phyloP scores from a whole-genome alignment of 2,329 filamentous ascomycete genomes.

The Cladophialophora immunda region DNA sequence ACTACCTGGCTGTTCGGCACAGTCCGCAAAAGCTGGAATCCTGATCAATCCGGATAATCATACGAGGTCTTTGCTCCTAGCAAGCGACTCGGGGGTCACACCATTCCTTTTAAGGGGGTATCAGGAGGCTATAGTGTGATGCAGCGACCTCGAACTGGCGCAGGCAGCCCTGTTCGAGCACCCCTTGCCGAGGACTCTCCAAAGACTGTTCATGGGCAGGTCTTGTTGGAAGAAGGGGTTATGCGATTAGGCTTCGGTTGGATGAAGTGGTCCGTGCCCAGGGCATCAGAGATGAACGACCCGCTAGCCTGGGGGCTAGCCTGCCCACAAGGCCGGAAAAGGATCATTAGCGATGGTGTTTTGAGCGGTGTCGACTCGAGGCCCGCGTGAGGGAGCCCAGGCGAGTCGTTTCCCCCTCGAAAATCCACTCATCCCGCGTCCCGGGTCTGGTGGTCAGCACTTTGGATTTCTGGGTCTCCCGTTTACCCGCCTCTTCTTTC shows the following conservation, averaged over 20 bases:
- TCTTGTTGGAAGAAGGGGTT: not conserved
- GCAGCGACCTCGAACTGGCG: not conserved
- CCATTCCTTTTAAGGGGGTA: not conserved
- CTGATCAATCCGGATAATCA: not conserved
- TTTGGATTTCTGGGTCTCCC: conserved; percentile 6
- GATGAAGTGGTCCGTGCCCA: not conserved
- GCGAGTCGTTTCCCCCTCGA: conserved; percentile 2
- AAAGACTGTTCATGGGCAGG: not conserved
- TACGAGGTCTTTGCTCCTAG: not conserved
- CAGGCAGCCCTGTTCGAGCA: not conserved
- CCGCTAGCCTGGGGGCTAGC: conserved; percentile 14
- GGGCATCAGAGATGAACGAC: not conserved
- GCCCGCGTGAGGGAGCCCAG: conserved; percentile 1
- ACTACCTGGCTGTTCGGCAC: not conserved
- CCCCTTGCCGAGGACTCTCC: not conserved
- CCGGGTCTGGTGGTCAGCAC: conserved; percentile 13
- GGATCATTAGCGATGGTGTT: not conserved
- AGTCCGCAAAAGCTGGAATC: not conserved
- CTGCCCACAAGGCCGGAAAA: not conserved
- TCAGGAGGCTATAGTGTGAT: not conserved
- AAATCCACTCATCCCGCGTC: conserved; percentile 3
- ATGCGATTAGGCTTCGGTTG: not conserved
- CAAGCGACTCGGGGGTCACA: not conserved
- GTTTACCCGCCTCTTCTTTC: not conserved
- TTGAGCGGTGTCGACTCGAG: not conserved